These are phyloP conservation scores for Coemansia sp. DNA, from an alignment of 192 early-diverging fungal genomes.

Conservation along the genomic window DNA sequence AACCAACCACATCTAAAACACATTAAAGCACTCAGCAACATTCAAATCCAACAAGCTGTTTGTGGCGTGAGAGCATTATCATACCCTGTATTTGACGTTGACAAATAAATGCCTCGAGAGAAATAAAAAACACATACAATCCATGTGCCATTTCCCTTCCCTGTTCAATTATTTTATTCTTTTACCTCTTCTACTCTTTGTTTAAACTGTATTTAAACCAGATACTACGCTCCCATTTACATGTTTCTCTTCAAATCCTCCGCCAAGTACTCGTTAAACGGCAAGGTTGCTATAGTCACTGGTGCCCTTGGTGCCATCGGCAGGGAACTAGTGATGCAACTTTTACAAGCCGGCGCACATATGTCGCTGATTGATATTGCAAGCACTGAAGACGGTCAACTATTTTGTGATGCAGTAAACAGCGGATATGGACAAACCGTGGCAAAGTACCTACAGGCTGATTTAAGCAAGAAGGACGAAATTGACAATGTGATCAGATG, in stretches of 20 bases:
- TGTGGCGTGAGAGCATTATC: too few relatives aligned
- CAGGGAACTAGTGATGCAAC: slow-evolving; percentile 6
- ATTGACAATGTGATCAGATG: slow-evolving; percentile 16
- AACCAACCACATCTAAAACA: too few relatives aligned
- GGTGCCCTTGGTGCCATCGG: slow-evolving; percentile 41
- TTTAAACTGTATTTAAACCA: background rate
- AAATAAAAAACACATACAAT: too few relatives aligned
- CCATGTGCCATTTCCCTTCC: too few relatives aligned
- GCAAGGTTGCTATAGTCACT: slow-evolving; percentile 31
- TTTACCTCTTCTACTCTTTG: background rate
- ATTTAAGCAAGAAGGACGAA: slow-evolving; percentile 9
- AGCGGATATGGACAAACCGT: background rate
- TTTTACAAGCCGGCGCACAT: slow-evolving; percentile 11
- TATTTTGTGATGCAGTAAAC: slow-evolving; percentile 15
- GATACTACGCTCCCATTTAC: too few relatives aligned
- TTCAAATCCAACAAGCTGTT: too few relatives aligned
- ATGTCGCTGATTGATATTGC: slow-evolving; percentile 33
- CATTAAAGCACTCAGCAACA: too few relatives aligned
- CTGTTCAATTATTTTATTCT: too few relatives aligned
- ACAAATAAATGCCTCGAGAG: too few relatives aligned
- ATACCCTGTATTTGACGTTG: too few relatives aligned
- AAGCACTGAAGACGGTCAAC: background rate
- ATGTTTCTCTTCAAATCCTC: too few relatives aligned
- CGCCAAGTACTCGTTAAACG: slow-evolving; percentile 19
- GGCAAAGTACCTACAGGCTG: slow-evolving; percentile 14